These are phyloP conservation scores for Huntiella savannae DNA, from an alignment of 2,329 filamentous ascomycete species.

Conservation along the genomic window DNA sequence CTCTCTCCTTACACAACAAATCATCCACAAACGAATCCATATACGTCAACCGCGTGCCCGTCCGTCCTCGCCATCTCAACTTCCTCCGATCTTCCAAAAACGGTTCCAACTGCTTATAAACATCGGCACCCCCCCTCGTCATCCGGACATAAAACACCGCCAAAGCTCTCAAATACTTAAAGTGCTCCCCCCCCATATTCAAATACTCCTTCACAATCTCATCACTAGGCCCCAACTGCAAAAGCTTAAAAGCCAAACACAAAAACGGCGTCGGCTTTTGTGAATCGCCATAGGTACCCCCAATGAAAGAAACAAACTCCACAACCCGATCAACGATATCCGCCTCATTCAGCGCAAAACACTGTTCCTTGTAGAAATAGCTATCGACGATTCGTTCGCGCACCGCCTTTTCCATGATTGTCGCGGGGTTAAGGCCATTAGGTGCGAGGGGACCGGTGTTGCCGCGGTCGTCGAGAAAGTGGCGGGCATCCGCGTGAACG, in stretches of 20 bases:
- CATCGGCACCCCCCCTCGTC: constrained; percentile 62
- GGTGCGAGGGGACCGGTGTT: constrained; percentile 56
- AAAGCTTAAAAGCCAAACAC: constrained; percentile 83
- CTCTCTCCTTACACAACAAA: constrained; percentile 66
- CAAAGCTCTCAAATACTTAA: constrained; percentile 76
- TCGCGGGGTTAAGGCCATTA: constrained; percentile 83
- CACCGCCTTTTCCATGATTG: constrained; percentile 86
- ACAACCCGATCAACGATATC: constrained; percentile 77
- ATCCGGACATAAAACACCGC: constrained; percentile 87
- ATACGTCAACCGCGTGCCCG: constrained; percentile 56
- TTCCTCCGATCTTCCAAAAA: constrained; percentile 69
- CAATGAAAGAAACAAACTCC: constrained; percentile 62
- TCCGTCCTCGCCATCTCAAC: constrained; percentile 54
- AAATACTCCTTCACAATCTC: constrained; percentile 68
- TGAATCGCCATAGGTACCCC: constrained; percentile 66
- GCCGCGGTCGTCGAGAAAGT: constrained; percentile 80
- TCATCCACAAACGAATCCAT: constrained; percentile 93
- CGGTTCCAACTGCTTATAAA: constrained; percentile 66
- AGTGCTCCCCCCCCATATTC: constrained; percentile 51
- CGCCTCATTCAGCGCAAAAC: constrained; percentile 78
- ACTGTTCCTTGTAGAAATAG: constrained; percentile 98
- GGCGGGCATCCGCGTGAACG: constrained; percentile 63
- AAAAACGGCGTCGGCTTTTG: constrained; percentile 86
- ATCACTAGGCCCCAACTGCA: constrained; percentile 68
- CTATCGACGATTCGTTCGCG: constrained; percentile 87